Conservation (phyloP, 2,329 filamentous ascomycete genomes). For the Coniochaeta prunicola region DNA sequence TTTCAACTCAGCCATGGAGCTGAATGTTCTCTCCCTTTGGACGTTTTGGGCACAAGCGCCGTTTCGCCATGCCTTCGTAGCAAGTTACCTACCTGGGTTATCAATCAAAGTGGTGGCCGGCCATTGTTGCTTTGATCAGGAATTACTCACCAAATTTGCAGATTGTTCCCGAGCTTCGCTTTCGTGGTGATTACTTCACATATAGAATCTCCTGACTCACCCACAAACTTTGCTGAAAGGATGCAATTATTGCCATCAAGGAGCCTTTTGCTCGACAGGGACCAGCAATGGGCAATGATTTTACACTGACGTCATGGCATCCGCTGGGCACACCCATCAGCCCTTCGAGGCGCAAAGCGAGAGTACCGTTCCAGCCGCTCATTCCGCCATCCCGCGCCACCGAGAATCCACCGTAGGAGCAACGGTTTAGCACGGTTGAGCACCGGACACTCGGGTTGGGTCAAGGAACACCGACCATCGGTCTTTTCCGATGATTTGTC, state of each 20-base stretch:
- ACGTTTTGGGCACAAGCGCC: neutral
- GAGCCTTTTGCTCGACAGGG: neutral
- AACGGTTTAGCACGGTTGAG: neutral
- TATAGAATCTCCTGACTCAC: neutral
- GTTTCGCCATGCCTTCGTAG: neutral
- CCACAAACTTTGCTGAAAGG: neutral
- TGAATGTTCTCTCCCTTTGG: neutral
- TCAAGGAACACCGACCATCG: neutral
- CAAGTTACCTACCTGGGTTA: neutral
- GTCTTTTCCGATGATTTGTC: neutral
- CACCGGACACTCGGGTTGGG: neutral
- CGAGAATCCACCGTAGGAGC: slow-evolving; percentile 9
- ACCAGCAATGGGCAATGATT: neutral
- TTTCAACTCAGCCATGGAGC: neutral
- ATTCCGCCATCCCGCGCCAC: slow-evolving; percentile 7
- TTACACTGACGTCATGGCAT: neutral
- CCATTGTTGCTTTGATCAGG: neutral
- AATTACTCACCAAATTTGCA: neutral
- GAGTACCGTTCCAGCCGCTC: neutral
- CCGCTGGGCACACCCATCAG: neutral
- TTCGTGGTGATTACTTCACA: neutral
- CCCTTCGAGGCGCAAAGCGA: neutral
- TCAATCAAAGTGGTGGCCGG: neutral
- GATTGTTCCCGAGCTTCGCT: neutral
- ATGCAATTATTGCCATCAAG: neutral